phyloP scores from a whole-genome alignment of 345 rosid species.

The Ricinus communis region DNA sequence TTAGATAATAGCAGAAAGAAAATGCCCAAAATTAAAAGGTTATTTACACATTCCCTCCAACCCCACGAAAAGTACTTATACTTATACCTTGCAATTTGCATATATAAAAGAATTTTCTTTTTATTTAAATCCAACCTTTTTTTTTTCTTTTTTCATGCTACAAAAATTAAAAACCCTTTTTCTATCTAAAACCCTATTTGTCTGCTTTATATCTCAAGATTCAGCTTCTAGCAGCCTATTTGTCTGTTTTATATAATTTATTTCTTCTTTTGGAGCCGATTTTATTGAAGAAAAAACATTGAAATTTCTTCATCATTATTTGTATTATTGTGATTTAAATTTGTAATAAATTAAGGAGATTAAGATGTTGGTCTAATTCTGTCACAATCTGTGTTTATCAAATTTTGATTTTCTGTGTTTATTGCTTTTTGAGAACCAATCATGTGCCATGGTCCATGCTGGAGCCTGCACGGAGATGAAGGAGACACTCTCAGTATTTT shows the following conservation, averaged over 20 bases:
- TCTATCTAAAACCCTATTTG: neutral
- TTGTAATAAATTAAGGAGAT: too few species aligned
- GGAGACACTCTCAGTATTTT: too few species aligned
- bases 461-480: too few species aligned
- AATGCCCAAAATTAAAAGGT: neutral
- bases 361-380: too few species aligned
- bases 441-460: too few species aligned
- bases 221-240: neutral
- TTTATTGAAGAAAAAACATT: slow-evolving; percentile 6
- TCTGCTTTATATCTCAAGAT: neutral
- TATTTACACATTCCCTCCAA: neutral
- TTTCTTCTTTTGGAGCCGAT: slow-evolving; percentile 2
- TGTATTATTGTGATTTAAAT: too few species aligned
- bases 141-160: neutral
- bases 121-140: neutral
- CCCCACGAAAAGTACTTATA: slow-evolving; percentile 25
- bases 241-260: neutral
- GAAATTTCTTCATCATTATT: neutral
- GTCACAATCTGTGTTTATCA: too few species aligned
- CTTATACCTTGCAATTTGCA: slow-evolving; percentile 14
- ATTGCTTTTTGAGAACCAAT: too few species aligned
- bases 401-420: too few species aligned
- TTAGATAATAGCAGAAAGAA: too few species aligned
- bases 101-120: neutral
- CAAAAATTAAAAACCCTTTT: neutral